Conservation (phyloP, 306 rosid species). For the Casuarina cunninghamiana region DNA sequence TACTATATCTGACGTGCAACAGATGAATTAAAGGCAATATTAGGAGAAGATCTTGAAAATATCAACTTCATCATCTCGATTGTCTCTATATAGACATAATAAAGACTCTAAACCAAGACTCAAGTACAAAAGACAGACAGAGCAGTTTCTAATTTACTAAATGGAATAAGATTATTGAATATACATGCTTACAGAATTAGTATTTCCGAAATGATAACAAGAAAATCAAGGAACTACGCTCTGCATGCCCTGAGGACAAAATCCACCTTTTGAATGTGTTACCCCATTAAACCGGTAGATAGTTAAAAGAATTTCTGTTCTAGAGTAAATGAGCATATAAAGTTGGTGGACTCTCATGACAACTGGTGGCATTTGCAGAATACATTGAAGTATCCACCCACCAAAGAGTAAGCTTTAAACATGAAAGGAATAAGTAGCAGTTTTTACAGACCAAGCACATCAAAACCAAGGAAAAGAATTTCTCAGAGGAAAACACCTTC, state of each 20-base stretch:
- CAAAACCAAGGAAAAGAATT: neutral
- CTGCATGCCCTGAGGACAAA: neutral
- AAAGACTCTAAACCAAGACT: neutral
- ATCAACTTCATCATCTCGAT: neutral
- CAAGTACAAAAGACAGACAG: neutral
- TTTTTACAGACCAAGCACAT: slow-evolving; percentile 4
- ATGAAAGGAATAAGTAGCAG: neutral
- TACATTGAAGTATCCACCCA: neutral
- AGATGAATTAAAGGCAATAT: neutral
- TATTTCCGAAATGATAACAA: neutral
- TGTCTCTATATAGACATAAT: neutral
- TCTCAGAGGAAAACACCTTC: neutral
- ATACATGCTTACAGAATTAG: neutral
- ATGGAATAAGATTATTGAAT: neutral
- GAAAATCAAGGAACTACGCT: neutral
- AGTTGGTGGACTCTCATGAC: too few species aligned
- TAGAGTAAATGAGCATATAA: neutral
- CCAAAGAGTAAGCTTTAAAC: neutral
- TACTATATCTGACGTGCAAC: neutral
- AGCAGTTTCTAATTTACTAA: neutral
- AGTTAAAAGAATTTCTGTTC: neutral
- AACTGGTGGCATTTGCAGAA: neutral
- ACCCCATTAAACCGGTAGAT: neutral
- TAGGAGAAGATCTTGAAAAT: neutral
- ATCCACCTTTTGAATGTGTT: neutral